Conservation (phyloP, 164 flowering plant species). For the Chimonanthus salicifolius region DNA sequence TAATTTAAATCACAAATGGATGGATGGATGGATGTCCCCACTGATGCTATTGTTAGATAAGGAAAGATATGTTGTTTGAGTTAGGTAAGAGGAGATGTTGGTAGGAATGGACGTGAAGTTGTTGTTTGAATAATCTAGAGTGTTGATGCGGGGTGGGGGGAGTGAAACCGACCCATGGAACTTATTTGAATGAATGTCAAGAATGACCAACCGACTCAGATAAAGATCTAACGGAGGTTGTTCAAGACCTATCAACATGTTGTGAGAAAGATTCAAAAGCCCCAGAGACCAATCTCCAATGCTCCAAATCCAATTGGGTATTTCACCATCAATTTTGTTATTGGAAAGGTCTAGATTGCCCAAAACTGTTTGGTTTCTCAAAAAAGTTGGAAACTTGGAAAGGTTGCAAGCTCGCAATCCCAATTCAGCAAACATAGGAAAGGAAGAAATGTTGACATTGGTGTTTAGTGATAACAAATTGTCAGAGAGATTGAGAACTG, state of each 20-base stretch:
- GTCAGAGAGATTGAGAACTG: too few species aligned
- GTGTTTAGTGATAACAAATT: too few species aligned
- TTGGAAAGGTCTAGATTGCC: conserved; percentile 33
- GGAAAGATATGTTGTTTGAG: background rate
- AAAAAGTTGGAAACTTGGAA: conserved; percentile 23
- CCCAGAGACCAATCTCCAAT: conserved; percentile 7
- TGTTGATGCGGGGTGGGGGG: too few species aligned
- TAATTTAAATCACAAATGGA: too few species aligned
- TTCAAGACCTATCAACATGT: conserved; percentile 21
- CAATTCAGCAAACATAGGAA: too few species aligned
- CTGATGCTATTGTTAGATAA: background rate
- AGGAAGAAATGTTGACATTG: background rate
- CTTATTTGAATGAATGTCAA: conserved; percentile 41
- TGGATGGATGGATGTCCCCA: too few species aligned
- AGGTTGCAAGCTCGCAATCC: conserved; percentile 38
- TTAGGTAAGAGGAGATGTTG: too few species aligned
- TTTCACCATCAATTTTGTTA: conserved; percentile 29
- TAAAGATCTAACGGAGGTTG: background rate
- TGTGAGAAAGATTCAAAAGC: conserved; percentile 36
- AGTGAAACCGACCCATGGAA: conserved; percentile 39
- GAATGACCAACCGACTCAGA: background rate
- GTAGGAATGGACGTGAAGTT: too few species aligned
- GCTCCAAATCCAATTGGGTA: conserved; percentile 40
- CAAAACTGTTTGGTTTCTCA: conserved; percentile 26
- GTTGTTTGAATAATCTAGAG: too few species aligned